Percentiles rank a stretch among this genome's conserved stretches.
These are phyloP conservation scores for Fremontodendron californicum DNA, from an alignment of 345 rosid genomes.

Conservation along the genomic window DNA sequence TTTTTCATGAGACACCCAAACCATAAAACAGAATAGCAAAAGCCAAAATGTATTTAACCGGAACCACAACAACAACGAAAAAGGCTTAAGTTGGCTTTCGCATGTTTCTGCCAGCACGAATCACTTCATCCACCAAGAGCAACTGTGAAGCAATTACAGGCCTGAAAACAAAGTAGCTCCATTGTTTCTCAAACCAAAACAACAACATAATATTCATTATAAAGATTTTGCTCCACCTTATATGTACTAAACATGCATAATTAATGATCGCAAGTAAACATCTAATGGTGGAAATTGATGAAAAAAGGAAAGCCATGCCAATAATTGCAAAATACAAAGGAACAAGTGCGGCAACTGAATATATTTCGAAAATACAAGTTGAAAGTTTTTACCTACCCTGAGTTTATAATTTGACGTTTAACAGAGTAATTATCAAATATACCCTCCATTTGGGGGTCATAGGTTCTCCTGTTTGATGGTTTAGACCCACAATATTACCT, in stretches of 20 bases:
- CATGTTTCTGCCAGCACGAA: constrained; percentile 96
- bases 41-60: neutral
- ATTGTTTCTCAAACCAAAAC: neutral
- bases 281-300: neutral
- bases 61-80: neutral
- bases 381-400: constrained; percentile 54
- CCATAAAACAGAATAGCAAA: neutral
- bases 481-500: constrained; percentile 82
- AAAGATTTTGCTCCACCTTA: neutral
- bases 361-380: neutral
- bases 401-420: constrained; percentile 87
- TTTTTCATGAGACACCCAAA: no score
- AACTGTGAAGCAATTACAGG: constrained; percentile 93
- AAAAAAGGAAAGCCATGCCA: neutral
- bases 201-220: neutral
- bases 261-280: neutral
- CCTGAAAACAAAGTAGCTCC: constrained; percentile 37
- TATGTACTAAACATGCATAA: neutral
- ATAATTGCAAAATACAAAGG: neutral
- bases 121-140: constrained; percentile 94
- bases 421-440: constrained; percentile 93
- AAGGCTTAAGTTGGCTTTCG: constrained; percentile 65
- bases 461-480: constrained; percentile 78
- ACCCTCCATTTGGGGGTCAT: constrained; percentile 85
- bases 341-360: neutral